Evolutionary conservation across 768 basidiomycete species (phyloP).

Genomic region (Epithele typhae): DNA sequence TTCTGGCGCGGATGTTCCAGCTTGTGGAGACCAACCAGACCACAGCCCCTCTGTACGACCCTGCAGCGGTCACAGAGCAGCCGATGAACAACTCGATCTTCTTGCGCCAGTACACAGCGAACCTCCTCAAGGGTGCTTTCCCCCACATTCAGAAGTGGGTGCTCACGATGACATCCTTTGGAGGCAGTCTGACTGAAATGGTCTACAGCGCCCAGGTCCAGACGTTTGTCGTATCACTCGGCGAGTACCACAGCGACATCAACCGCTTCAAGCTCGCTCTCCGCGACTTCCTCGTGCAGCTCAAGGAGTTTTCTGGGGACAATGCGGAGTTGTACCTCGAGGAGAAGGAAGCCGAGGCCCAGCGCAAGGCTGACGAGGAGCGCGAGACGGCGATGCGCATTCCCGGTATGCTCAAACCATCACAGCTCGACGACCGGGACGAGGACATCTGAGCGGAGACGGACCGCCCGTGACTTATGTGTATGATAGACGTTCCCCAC

Average conservation of each 20-base stretch:
- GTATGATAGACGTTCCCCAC: conserved; percentile 18
- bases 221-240: conserved; percentile 61
- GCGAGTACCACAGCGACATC: conserved; percentile 73
- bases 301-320: conserved; percentile 96
- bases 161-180: not conserved
- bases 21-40: conserved; percentile 81
- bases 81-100: conserved; percentile 74
- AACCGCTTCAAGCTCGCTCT: conserved; percentile 91
- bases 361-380: conserved; percentile 76
- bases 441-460: conserved; percentile 59
- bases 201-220: conserved; percentile 60
- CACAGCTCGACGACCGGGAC: conserved; percentile 91
- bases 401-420: conserved; percentile 97
- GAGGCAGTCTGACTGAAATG: not conserved
- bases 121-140: conserved; percentile 85
- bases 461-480: conserved; percentile 17
- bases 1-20: conserved; percentile 93
- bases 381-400: conserved; percentile 88
- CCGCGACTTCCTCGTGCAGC: conserved; percentile 95
- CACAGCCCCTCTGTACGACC: conserved; percentile 81
- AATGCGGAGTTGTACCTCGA: conserved; percentile 90
- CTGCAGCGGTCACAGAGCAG: conserved; percentile 63
- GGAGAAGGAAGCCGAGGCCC: conserved; percentile 87
- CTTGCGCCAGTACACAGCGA: conserved; percentile 82
- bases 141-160: conserved; percentile 84